Conservation (phyloP, 495 filamentous ascomycete genomes). For the Mycothermus thermophilus region DNA sequence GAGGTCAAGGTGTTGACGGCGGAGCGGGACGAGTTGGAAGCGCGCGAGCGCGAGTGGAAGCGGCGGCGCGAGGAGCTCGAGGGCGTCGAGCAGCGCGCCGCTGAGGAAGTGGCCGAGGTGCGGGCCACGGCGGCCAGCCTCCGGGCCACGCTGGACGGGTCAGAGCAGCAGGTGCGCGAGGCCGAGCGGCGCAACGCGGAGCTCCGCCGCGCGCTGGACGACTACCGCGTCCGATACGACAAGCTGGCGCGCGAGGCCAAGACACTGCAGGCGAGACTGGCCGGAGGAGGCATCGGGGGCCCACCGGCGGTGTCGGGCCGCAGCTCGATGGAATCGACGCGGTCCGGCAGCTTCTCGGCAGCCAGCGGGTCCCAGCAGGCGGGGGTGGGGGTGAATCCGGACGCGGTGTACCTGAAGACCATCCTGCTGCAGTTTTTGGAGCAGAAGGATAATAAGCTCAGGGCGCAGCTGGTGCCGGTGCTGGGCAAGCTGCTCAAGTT, state of each 20-base stretch:
- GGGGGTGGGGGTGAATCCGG: constrained; percentile 29
- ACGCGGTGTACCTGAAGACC: constrained; percentile 88
- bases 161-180: constrained; percentile 68
- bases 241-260: constrained; percentile 59
- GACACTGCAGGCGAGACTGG: constrained; percentile 24
- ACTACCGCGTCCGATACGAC: constrained; percentile 60
- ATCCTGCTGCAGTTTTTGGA: constrained; percentile 90
- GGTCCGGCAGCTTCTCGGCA: constrained; percentile 31
- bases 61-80: constrained; percentile 62
- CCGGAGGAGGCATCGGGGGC: no score
- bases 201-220: constrained; percentile 60
- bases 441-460: constrained; percentile 80
- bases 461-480: constrained; percentile 83
- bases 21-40: constrained; percentile 52
- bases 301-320: constrained; percentile 18
- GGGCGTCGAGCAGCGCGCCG: constrained; percentile 47
- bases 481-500: constrained; percentile 84
- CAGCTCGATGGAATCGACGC: constrained; percentile 48
- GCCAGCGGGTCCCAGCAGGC: constrained; percentile 12
- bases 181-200: constrained; percentile 70
- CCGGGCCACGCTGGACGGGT: constrained; percentile 68
- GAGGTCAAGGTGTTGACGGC: constrained; percentile 55
- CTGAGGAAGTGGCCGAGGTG: constrained; percentile 58
- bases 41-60: constrained; percentile 54
- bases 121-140: constrained; percentile 65